These are phyloP conservation scores for Raphidocelis subcapitata DNA, from an alignment of 139 green algal species.

Conservation along the genomic window DNA sequence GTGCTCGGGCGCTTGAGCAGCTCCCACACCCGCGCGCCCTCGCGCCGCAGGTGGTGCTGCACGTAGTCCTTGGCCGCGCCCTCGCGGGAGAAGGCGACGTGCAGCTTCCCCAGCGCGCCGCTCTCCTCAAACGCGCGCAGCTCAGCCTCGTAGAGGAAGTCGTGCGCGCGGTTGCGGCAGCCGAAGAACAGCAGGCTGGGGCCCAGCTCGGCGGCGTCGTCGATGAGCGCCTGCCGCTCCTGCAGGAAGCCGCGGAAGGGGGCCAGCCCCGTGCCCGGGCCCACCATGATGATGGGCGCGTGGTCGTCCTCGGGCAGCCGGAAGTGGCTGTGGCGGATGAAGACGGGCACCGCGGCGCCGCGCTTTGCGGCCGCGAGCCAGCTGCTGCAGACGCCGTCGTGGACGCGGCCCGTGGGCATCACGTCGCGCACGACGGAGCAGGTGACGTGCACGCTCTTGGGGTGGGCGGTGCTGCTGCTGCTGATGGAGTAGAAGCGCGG, in stretches of 20 bases:
- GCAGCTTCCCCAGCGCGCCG: constrained; percentile 70
- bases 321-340: constrained; percentile 88
- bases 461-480: constrained; percentile 61
- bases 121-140: constrained; percentile 45
- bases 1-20: constrained; percentile 39
- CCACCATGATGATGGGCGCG: constrained; percentile 93
- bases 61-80: constrained; percentile 67
- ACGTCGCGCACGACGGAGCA: constrained; percentile 66
- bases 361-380: constrained; percentile 46
- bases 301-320: constrained; percentile 69
- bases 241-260: constrained; percentile 97
- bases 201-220: constrained; percentile 49
- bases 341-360: constrained; percentile 59
- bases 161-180: constrained; percentile 69
- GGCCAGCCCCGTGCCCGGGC: constrained; percentile 93
- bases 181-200: constrained; percentile 87
- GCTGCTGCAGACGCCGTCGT: constrained; percentile 74
- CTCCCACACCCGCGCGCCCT: constrained; percentile 40
- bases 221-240: constrained; percentile 14
- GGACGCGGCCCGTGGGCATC: constrained; percentile 68
- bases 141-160: constrained; percentile 91
- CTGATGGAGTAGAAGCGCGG: constrained; percentile 91
- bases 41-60: constrained; percentile 77
- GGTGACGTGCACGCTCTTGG: constrained; percentile 76
- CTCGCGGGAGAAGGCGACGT: constrained; percentile 78